phyloP scores from a whole-genome alignment of 257 asterid genomes.

The Solanum pennellii region DNA sequence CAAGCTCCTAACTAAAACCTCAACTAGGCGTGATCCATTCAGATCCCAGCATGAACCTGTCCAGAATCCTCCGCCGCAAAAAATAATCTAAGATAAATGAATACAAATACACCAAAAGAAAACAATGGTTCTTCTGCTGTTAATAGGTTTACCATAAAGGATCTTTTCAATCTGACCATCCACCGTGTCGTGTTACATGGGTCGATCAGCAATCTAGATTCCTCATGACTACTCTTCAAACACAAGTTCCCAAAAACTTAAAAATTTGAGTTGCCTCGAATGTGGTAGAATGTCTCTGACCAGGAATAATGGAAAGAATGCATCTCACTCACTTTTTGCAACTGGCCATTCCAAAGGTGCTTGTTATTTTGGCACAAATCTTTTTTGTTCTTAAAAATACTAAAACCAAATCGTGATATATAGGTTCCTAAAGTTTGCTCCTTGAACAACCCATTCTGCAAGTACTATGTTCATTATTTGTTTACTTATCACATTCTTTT shows the following conservation, averaged over 20 bases:
- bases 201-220: neutral
- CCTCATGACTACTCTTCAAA: neutral
- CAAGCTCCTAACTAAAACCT: neutral
- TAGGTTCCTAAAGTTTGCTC: neutral
- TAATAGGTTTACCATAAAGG: neutral
- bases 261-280: neutral
- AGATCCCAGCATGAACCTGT: neutral
- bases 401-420: too few relatives aligned
- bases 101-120: neutral
- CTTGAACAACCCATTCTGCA: neutral
- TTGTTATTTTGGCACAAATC: too few relatives aligned
- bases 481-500: neutral
- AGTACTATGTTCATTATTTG: neutral
- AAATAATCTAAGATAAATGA: neutral
- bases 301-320: neutral
- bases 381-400: too few relatives aligned
- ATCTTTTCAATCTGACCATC: neutral
- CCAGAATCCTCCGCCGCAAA: neutral
- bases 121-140: neutral
- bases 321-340: neutral
- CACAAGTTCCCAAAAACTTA: neutral
- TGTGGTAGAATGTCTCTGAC: neutral
- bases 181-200: neutral
- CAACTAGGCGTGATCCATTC: neutral
- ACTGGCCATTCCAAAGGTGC: neutral